Base-by-base conservation (phyloP, 345 rosid genomes). In the Pelargonium nanum region DNA sequence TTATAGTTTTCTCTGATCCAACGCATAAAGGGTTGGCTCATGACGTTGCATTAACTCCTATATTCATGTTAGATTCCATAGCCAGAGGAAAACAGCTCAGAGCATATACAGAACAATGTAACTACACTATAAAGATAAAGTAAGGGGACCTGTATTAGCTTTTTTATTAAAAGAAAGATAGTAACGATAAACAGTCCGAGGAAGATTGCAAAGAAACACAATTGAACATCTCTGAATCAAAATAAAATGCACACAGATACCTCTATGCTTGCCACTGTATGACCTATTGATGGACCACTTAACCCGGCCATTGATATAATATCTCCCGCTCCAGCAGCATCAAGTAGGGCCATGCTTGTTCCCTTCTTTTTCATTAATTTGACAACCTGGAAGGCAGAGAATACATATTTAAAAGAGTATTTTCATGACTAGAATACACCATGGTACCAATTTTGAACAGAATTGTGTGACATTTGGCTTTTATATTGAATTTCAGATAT, bases 301-400 rank as follows among this genome's bases (percentile, higher is more conserved):
- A 93, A 62, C 77, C 99, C 97, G 60, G 99, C 94, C 80, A 93
- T 74, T 22, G 94, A 93, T 69, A 93, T 77, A 2, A 93, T 89
- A 73, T 93, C 99, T 64, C 99, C 99, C 48, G 99, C 97, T 69
- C 97, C 99, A 0, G 96, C 97, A 53, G 78, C 70, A 53, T 89
- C 99, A 72, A 85, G 87, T 20, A 78, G 77, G 76, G 73, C 83
- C 70, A 85, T 80, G 74, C 78, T 70, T 61, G 97, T 93, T 12
- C 99, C 99, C 81, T 81, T 89, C 90, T 93, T 93, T 74, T 89
- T 93, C 99, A 93, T 87, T 64, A 93, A 78, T 90, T 89, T 93
- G 61, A 77, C 70, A 75, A 93, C 88, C 99, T 89, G 78, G 63
- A 68, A 54, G 63, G 70, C 25, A 60, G 65, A 63, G 55, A 59